Base-by-base conservation (phyloP, 164 flowering plant genomes). In the Tetracentron sinense region DNA sequence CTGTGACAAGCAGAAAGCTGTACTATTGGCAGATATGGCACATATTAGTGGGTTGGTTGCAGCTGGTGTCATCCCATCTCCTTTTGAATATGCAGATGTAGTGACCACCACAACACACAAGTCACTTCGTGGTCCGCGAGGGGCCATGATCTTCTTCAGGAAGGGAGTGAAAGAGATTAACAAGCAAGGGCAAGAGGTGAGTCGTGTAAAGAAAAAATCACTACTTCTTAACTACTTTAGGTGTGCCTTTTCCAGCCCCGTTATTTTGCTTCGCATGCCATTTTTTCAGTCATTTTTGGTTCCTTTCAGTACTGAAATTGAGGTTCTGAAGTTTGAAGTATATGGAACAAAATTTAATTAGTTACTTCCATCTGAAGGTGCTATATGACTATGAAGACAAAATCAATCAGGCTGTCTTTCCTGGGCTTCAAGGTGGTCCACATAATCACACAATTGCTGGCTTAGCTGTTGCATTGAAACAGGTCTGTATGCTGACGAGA, bases 401-500 rank as follows among this genome's bases (percentile, higher is more conserved):
- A 78, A 95, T 95, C 61, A 95, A 95, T 66, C 88, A 83, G 71
- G 92, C 99, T 42, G 99, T 95, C 58, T 92, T 95, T 69, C 98
- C 99, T 64, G 98, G 99, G 64, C 97, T 95, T 75, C 99, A 95
- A 84, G 99, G 99, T 47, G 99, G 99, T 42, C 99, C 99, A 0
- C 99, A 95, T 77, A 95, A 95, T 72, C 99, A 95, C 81, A 95
- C 99, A 26, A 95, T 95, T 62, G 38, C 97, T 65, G 99, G 97
- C 23, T 78, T 95, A 74, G 99, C 99, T 49, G 99, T 92, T 68
- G 98, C 98, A 20, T 61, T 95, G 77, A 95, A 95, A 71, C 99
- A 94, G 95, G 98, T 90, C 23, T 20, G 66, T 35, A 20, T 58
- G 49, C 63, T 42, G 7, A 7, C 31, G 16, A n/a, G 14, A 14